Base-by-base conservation (phyloP, 169 alveolate genomes). In the Eimeria sp. region DNA sequence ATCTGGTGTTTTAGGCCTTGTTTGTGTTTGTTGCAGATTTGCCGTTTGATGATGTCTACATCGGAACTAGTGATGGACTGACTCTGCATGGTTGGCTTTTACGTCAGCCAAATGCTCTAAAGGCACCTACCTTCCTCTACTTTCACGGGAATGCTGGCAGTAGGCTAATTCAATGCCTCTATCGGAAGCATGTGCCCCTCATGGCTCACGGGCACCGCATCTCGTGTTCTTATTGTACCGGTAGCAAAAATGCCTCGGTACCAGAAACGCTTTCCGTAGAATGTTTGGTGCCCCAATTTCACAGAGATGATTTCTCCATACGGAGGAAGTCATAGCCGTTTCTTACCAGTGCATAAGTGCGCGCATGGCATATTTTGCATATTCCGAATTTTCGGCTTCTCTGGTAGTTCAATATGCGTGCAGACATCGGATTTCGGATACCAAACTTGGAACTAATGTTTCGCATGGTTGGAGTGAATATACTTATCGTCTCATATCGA, bases 121-220 rank as follows among this genome's bases (percentile, higher is more conserved):
- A 84, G 34, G 94, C 90, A n/a, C 96, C 96, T 20, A 95, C 97
- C 61, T n/a, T 95, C 61, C 84, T 95, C 14, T 95, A 82, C 73
- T 95, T 95, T 40, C 97, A 95, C 54, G 97, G 95, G 61, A 95
- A 95, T 61, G 97, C 97, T 25, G 97, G 97, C 54, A 95, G 96
- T 87, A 54, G 57, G 95, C 11, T 22, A 30, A 84, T 34, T 72
- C 40, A 16, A 34, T 30, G 22, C 11, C 51, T 70, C 0, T 70
- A 34, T 13, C 80, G 47, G 5, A 4, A 16, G 7, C n/a, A 14
- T 2, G 51, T 10, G 14, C 4, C 47, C 18, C 9, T 40, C 7
- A n/a, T 27, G 78, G 13, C 57, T 30, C 30, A 14, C 30, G 11
- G 13, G 20, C 70, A 18, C 70, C 20, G 70, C 70, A 61, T 61